Base-by-base conservation (phyloP, 2,329 filamentous ascomycete genomes). In the Talaromyces funiculosus region DNA sequence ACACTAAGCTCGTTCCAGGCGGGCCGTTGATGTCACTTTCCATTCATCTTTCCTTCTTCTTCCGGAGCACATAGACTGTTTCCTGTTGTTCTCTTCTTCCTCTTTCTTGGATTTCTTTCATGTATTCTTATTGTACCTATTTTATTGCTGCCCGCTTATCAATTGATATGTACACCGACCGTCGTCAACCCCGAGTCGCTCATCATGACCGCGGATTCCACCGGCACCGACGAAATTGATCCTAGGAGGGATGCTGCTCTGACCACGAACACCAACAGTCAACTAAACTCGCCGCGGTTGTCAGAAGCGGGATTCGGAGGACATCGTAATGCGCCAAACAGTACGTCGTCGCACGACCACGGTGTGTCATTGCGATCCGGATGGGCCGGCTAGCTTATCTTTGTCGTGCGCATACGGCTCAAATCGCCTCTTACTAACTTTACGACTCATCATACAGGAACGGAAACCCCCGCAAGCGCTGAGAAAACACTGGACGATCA, bases 131-230 rank as follows among this genome's bases (percentile, higher is more conserved):
- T 22, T 35, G 29, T 51, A 20, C 47, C 9, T 29, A 20, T 20
- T 42, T 12, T 22, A 31, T 18, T n/a, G 31, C n/a, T 38, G 55
- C 6, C 4, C 12, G 20, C 18, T 29, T 10, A 33, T 51, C 26
- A 56, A 53, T 14, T 57, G 60, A 53, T 62, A 62, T 62, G 60
- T 62, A 33, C 56, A 57, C 55, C 60, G 40, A 18, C 31, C 47
- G 43, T 45, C 51, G 8, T 18, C 57, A 24, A 42, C 24, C 14
- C 18, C 49, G 33, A 59, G 24, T 54, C 56, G 26, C 61, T 53
- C 63, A 66, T 60, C 53, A 73, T 74, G 71, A 67, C 68, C 67
- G 70, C 72, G 70, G 71, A 64, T 67, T 68, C 64, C 64, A 66
- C 62, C 60, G 66, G 62, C 59, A 58, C 63, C 62, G 65, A 69